Evolutionary conservation across 768 basidiomycete genomes (phyloP), one percentile per base, ranked within the genome.

Genomic region (Rossbeevera mucosa): DNA sequence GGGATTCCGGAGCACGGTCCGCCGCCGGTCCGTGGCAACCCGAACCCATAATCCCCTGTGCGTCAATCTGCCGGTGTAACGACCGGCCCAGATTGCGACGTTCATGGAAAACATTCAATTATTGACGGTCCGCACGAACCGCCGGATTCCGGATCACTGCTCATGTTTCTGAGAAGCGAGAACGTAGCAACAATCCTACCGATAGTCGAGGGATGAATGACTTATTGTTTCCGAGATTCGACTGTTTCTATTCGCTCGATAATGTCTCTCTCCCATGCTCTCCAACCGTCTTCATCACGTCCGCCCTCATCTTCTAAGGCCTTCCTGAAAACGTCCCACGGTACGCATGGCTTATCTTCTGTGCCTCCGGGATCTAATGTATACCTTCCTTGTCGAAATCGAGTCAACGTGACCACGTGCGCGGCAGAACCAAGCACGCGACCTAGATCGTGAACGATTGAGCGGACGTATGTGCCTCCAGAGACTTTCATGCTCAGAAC

Each of bases 401-500:
- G 82, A 13, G 83, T 88, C 53, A 98, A 78, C 7, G 86, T 91
- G 41, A 95, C 94, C 36, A 99, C 94, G 67, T 96, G 93, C 0
- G 93, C 96, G 5, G 91, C 91, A 22, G 88, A 91, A 2, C 85
- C 91, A 18, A 99, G 65, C 2, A 84, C 80, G 56, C 82, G 83
- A 14, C 88, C 92, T 7, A 99, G 77, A 67, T 99, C 96, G 66
- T 98, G 93, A 40, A 94, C 87, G 58, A 99, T 87, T 1, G 89
- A 94, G 46, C 96, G 86, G 49, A 99, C 94, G 63, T 99, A 99
- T 13, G 96, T 98, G 36, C 96, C 96, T 24, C 91, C 89, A 8
- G 94, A 94, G 6, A 98, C 96, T 56, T 78, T 87, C 94, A 99
- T 95, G 50, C 80, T 81, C 56, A 99, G 74, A 8, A 86, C 85